Base-by-base conservation (phyloP, 352 stramenopile genomes). In the Globisporangium paroecandrum region DNA sequence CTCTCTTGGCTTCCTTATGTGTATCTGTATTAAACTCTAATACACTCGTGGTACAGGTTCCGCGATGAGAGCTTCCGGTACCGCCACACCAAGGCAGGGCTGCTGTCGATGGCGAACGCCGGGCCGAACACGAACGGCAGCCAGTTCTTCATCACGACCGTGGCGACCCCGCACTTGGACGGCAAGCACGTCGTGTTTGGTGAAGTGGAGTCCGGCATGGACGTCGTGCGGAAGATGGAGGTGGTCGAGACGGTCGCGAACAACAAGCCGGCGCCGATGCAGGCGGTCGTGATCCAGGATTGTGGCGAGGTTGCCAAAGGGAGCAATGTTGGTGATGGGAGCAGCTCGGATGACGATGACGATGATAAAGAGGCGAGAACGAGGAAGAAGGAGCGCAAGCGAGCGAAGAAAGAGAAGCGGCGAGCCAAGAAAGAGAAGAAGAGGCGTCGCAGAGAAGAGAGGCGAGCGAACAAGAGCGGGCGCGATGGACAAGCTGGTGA, bases 131-230 rank as follows among this genome's bases (percentile, higher is more conserved):
- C 87, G 2, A 94, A 94, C 57, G 85, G 87, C 36, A 90, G 79
- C 59, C 87, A 94, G 75, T 94, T 94, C 71, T 94, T 93, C 81
- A 91, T 94, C 68, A 93, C 83, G 64, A 89, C 84, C 0, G 79
- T 79, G 49, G 73, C 90, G 32, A 98, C 96, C 12, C 94, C 96
- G 5, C 97, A 99, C 71, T 80, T 99, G 36, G 96, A 99, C 77
- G 90, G 93, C 32, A 99, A 99, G 78, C 98, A 99, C 81, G 97
- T 99, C 20, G 97, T 99, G n/a, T 99, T 99, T 78, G 98, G 98
- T 22, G 91, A 98, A 68, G 97, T 99, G 15, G 74, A 84, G 25
- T 69, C 68, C 4, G 90, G 89, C 0, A 87, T 90, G 77, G 70
- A 90, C 12, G 75, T 93, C 51, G 78, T 95, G 61, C 72, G 69